Percentiles rank a stretch among this genome's conserved stretches.
Evolutionary conservation across 345 rosid genomes (phyloP).

Genomic region (Carallia pectinifolia): DNA sequence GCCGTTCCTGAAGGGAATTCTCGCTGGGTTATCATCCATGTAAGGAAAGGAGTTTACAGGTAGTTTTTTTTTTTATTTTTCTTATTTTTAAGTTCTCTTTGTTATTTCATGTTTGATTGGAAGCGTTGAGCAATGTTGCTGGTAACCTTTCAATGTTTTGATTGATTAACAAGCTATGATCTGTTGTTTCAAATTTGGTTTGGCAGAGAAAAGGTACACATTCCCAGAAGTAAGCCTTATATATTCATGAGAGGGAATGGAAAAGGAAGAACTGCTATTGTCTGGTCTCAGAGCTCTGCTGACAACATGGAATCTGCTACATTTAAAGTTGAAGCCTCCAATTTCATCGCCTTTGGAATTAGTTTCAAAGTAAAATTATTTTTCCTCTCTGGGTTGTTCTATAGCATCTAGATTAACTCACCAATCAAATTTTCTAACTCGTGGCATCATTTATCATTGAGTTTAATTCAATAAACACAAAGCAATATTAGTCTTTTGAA

Average conservation of each 20-base stretch:
- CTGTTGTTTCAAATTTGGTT: neutral
- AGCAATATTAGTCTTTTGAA: too few species aligned
- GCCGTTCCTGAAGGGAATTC: conserved; percentile 64
- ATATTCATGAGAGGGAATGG: conserved; percentile 97
- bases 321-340: conserved; percentile 56
- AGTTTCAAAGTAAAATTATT: conserved; percentile 59
- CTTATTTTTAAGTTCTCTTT: neutral
- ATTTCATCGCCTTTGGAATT: conserved; percentile 76
- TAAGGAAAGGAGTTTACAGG: conserved; percentile 84
- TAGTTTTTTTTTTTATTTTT: conserved; percentile 14
- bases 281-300: conserved; percentile 52
- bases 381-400: neutral
- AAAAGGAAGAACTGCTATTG: conserved; percentile 63
- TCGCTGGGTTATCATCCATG: conserved; percentile 73
- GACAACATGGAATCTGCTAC: conserved; percentile 78
- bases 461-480: too few species aligned
- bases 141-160: neutral
- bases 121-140: too few species aligned
- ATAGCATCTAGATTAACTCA: neutral
- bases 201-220: conserved; percentile 67
- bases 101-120: too few species aligned
- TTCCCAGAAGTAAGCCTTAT: conserved; percentile 66
- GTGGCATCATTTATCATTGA: too few species aligned
- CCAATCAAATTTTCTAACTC: neutral
- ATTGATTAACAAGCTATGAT: neutral